phyloP scores from a whole-genome alignment of 306 rosid genomes.

The Rosa persica region DNA sequence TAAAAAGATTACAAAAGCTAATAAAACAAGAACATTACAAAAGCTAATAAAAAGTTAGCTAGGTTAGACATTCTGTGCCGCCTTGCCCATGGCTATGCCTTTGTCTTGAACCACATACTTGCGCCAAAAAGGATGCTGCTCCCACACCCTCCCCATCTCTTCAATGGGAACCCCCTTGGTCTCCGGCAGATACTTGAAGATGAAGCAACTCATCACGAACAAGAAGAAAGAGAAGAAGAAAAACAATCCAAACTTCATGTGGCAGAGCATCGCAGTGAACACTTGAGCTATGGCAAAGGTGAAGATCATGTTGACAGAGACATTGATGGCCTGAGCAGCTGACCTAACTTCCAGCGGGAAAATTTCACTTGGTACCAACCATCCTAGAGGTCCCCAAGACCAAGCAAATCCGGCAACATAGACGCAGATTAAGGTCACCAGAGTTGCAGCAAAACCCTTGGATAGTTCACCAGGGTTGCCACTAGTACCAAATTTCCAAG shows the following conservation, averaged over 20 bases:
- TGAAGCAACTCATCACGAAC: slow-evolving; percentile 49
- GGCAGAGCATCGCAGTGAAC: slow-evolving; percentile 69
- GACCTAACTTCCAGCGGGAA: slow-evolving; percentile 65
- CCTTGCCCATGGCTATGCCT: slow-evolving; percentile 4
- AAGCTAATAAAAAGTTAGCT: background rate
- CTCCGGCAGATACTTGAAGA: slow-evolving; percentile 55
- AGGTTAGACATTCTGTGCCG: background rate
- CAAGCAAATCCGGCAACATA: slow-evolving; percentile 67
- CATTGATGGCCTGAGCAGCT: slow-evolving; percentile 58
- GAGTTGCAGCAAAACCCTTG: slow-evolving; percentile 38
- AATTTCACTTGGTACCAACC: slow-evolving; percentile 83
- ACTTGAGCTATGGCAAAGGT: slow-evolving; percentile 63
- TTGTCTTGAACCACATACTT: slow-evolving; percentile 27
- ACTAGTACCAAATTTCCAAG: slow-evolving; percentile 48
- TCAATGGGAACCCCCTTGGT: slow-evolving; percentile 77
- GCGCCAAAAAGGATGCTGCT: slow-evolving; percentile 58
- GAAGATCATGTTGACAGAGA: slow-evolving; percentile 63
- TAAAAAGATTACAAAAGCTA: background rate
- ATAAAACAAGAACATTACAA: background rate
- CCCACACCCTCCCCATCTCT: slow-evolving; percentile 63
- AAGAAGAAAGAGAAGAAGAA: slow-evolving; percentile 59
- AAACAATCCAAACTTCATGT: slow-evolving; percentile 65
- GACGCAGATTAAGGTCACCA: slow-evolving; percentile 52
- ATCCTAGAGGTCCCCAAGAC: slow-evolving; percentile 91
- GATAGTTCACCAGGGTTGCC: slow-evolving; percentile 59